phyloP scores from a whole-genome alignment of 768 basidiomycete species.

The Mycena latifolia region DNA sequence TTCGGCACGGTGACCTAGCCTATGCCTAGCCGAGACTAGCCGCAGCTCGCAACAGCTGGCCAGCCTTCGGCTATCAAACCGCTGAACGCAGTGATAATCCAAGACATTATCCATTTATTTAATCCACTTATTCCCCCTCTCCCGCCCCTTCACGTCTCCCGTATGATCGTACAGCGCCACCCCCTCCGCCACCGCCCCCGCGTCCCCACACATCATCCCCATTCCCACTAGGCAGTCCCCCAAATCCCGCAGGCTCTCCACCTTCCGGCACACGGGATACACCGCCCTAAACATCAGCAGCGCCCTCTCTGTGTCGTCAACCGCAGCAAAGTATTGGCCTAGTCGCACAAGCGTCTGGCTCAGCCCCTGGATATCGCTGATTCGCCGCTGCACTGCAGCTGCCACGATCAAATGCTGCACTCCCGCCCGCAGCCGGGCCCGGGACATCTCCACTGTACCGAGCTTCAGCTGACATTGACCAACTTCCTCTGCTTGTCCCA shows the following conservation, averaged over 20 bases:
- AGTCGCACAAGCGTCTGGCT: slow-evolving; percentile 34
- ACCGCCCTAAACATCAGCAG: slow-evolving; percentile 28
- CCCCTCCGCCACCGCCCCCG: slow-evolving; percentile 19
- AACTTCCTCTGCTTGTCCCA: slow-evolving; percentile 29
- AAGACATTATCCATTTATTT: too few species aligned
- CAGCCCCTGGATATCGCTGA: slow-evolving; percentile 31
- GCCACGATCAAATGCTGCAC: slow-evolving; percentile 33
- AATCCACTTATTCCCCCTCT: background rate
- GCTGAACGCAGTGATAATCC: too few species aligned
- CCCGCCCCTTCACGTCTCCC: slow-evolving; percentile 18
- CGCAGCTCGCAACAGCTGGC: too few species aligned
- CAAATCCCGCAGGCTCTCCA: slow-evolving; percentile 19
- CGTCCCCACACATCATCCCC: slow-evolving; percentile 20
- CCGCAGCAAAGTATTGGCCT: slow-evolving; percentile 29
- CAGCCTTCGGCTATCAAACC: too few species aligned
- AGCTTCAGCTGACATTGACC: slow-evolving; percentile 29
- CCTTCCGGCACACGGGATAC: slow-evolving; percentile 30
- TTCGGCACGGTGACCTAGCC: too few species aligned
- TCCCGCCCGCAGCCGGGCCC: slow-evolving; percentile 19
- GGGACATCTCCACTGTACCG: slow-evolving; percentile 24
- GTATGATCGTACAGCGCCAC: slow-evolving; percentile 22
- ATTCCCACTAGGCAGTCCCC: slow-evolving; percentile 29
- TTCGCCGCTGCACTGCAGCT: slow-evolving; percentile 25
- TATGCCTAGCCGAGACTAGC: too few species aligned
- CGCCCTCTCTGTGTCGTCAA: slow-evolving; percentile 11